phyloP scores from a whole-genome alignment of 768 basidiomycete genomes.

The Sarcomyxa edulis region DNA sequence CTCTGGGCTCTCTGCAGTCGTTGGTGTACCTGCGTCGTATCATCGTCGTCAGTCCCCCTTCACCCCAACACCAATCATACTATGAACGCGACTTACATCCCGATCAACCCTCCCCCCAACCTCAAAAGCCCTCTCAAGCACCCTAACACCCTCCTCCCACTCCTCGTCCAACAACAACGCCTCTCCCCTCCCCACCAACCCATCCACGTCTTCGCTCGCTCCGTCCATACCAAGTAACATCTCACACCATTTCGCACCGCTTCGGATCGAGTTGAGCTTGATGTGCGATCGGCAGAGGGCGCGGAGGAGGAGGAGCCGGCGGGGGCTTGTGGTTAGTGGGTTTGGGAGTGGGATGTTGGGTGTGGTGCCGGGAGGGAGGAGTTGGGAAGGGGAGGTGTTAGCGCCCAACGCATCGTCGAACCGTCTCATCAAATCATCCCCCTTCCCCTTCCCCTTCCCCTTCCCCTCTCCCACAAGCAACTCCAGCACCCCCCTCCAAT shows the following conservation, averaged over 20 bases:
- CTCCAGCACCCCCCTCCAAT: constrained; percentile 72
- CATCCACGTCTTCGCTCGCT: constrained; percentile 69
- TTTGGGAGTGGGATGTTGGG: constrained; percentile 44
- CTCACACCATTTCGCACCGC: constrained; percentile 67
- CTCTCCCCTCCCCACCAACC: constrained; percentile 71
- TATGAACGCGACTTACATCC: constrained; percentile 44
- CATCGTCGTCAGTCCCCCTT: constrained; percentile 5
- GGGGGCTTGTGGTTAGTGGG: constrained; percentile 47
- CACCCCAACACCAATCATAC: too few species aligned
- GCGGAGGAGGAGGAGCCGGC: constrained; percentile 56
- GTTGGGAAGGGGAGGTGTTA: constrained; percentile 37
- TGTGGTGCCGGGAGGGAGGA: constrained; percentile 15
- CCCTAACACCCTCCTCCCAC: constrained; percentile 81
- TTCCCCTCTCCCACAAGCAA: constrained; percentile 43
- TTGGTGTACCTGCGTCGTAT: constrained; percentile 55
- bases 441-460: constrained; percentile 36
- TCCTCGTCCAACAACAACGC: constrained; percentile 66
- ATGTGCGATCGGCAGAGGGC: constrained; percentile 76
- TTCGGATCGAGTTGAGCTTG: constrained; percentile 43
- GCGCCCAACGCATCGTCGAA: constrained; percentile 64
- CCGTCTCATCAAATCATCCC: constrained; percentile 50
- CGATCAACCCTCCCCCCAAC: constrained; percentile 67
- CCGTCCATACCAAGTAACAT: constrained; percentile 65
- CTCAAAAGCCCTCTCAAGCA: constrained; percentile 81
- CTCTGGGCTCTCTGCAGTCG: constrained; percentile 80